These are phyloP conservation scores for Botrytis paeoniae DNA, from an alignment of 2,329 filamentous ascomycete genomes.

Conservation along the genomic window DNA sequence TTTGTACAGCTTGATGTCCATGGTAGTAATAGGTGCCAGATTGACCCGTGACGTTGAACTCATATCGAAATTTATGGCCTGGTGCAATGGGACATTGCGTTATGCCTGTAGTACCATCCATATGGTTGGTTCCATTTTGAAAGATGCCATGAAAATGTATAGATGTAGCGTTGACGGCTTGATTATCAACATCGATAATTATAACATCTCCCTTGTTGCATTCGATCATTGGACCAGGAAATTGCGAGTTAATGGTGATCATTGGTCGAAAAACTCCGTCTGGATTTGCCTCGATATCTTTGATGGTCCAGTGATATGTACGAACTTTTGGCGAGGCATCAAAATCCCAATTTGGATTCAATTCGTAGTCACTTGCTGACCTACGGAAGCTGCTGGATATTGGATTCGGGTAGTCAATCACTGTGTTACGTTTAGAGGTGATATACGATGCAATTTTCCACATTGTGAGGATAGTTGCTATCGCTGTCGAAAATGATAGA, in stretches of 20 bases:
- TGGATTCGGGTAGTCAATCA: constrained; percentile 22
- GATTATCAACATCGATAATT: constrained; percentile 66
- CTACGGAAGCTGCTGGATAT: constrained; percentile 31
- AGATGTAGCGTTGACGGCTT: constrained; percentile 58
- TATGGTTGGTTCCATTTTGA: constrained; percentile 70
- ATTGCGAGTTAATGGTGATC: constrained; percentile 72
- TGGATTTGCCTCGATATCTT: constrained; percentile 56
- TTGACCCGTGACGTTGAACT: constrained; percentile 58
- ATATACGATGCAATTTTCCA: constrained; percentile 29
- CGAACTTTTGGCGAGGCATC: constrained; percentile 48
- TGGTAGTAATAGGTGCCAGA: constrained; percentile 59
- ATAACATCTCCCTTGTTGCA: constrained; percentile 72
- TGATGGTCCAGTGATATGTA: constrained; percentile 59
- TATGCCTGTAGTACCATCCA: constrained; percentile 68
- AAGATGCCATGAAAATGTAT: constrained; percentile 78
- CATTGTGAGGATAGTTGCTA: constrained; percentile 28
- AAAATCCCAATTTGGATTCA: constrained; percentile 56
- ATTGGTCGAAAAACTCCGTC: constrained; percentile 57
- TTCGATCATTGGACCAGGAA: constrained; percentile 70
- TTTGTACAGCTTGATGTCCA: constrained; percentile 61
- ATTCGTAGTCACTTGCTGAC: constrained; percentile 51
- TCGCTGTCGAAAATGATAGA: constrained; percentile 26
- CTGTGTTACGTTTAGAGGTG: constrained; percentile 23
- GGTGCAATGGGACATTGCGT: constrained; percentile 63
- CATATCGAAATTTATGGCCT: constrained; percentile 61